phyloP scores from a whole-genome alignment of 495 filamentous ascomycete species.

The Podospora anserina region DNA sequence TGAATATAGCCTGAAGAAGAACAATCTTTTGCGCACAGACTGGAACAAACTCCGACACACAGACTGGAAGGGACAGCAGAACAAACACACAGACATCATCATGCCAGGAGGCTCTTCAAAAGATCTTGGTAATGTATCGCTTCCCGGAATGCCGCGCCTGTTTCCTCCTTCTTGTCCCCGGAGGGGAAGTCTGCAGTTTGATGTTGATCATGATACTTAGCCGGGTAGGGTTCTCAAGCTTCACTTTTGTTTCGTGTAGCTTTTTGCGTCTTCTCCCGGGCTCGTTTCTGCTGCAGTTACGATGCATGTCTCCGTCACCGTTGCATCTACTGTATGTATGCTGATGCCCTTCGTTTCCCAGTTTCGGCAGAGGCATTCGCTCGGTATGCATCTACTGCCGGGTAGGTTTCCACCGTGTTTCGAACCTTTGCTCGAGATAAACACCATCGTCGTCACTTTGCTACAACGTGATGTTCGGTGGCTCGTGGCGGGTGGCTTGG shows the following conservation, averaged over 20 bases:
- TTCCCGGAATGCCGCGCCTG: too few species aligned
- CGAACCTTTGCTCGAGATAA: neutral
- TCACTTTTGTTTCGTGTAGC: neutral
- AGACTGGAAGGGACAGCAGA: neutral
- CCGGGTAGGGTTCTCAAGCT: neutral
- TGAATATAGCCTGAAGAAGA: neutral
- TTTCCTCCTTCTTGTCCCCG: too few species aligned
- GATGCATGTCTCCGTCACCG: neutral
- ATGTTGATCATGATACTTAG: too few species aligned
- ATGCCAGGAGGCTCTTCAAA: too few species aligned
- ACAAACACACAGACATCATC: neutral
- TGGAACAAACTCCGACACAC: neutral
- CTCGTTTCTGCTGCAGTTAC: neutral
- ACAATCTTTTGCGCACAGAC: neutral
- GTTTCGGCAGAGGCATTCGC: neutral
- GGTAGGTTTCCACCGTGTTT: neutral
- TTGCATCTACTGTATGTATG: neutral
- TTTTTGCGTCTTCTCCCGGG: neutral
- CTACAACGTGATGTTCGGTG: too few species aligned
- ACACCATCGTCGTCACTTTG: neutral
- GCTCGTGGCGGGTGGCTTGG: neutral
- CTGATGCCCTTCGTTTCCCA: neutral
- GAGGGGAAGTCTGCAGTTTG: too few species aligned
- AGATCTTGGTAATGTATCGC: too few species aligned
- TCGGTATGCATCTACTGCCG: neutral